Conservation (phyloP, 352 stramenopile species). For the Pythium brachiatum region DNA sequence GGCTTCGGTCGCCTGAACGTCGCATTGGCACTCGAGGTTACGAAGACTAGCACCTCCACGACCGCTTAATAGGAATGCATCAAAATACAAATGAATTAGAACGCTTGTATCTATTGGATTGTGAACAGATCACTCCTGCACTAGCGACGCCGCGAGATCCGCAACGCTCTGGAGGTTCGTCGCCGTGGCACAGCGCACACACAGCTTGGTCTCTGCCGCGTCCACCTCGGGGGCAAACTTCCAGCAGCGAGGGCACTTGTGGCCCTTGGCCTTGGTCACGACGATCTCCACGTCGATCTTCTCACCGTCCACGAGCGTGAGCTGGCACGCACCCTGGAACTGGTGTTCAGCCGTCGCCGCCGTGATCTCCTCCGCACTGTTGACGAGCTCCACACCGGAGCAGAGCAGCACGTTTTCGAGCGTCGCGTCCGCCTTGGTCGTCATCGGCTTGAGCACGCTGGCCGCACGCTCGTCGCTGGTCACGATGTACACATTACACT, state of each 20-base stretch:
- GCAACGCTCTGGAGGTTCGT: slow-evolving; percentile 45
- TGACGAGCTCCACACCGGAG: slow-evolving; percentile 50
- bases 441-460: slow-evolving; percentile 48
- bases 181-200: slow-evolving; percentile 47
- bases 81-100: neutral
- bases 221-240: slow-evolving; percentile 74
- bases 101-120: neutral
- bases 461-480: slow-evolving; percentile 31
- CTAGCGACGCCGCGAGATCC: slow-evolving; percentile 44
- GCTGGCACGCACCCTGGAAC: slow-evolving; percentile 31
- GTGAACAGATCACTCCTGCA: slow-evolving; percentile 30
- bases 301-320: slow-evolving; percentile 33
- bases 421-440: slow-evolving; percentile 49
- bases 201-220: slow-evolving; percentile 46
- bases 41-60: neutral
- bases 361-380: slow-evolving; percentile 17
- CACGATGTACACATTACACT: slow-evolving; percentile 69
- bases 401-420: slow-evolving; percentile 76
- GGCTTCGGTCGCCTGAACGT: slow-evolving; percentile 30
- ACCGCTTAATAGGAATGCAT: neutral
- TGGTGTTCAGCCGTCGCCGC: slow-evolving; percentile 1
- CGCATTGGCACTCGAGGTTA: slow-evolving; percentile 1
- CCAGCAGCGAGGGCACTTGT: slow-evolving; percentile 90
- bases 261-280: slow-evolving; percentile 54
- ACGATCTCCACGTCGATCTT: slow-evolving; percentile 50